phyloP scores from a whole-genome alignment of 768 basidiomycete species.

The Lactarius deliciosus region DNA sequence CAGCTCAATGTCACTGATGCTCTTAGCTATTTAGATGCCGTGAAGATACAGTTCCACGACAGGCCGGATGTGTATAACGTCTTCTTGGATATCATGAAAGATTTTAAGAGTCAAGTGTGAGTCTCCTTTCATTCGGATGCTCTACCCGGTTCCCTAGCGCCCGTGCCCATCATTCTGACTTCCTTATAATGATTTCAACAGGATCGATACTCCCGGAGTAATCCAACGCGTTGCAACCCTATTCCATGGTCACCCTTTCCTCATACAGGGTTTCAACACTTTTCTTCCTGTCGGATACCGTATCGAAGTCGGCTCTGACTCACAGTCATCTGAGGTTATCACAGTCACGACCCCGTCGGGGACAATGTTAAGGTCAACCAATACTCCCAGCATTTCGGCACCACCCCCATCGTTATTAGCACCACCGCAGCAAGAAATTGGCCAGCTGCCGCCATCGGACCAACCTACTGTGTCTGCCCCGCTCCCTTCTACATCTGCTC shows the following conservation, averaged over 20 bases:
- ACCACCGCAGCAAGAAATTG: slow-evolving; percentile 1
- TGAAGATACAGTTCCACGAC: slow-evolving; percentile 59
- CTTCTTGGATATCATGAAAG: slow-evolving; percentile 72
- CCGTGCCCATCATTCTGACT: neutral
- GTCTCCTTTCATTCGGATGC: slow-evolving; percentile 29
- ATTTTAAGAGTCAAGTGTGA: slow-evolving; percentile 65
- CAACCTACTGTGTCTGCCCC: slow-evolving; percentile 19
- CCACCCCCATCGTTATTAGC: slow-evolving; percentile 15
- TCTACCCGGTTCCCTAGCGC: neutral
- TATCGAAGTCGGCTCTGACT: slow-evolving; percentile 75
- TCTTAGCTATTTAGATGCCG: slow-evolving; percentile 60
- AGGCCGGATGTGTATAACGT: slow-evolving; percentile 63
- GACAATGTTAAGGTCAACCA: slow-evolving; percentile 41
- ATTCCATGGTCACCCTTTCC: slow-evolving; percentile 83
- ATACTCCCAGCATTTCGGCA: slow-evolving; percentile 24
- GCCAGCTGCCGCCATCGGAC: slow-evolving; percentile 5
- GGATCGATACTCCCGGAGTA: slow-evolving; percentile 97
- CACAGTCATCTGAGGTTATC: slow-evolving; percentile 63
- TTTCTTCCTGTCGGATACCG: slow-evolving; percentile 94
- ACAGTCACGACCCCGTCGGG: slow-evolving; percentile 79
- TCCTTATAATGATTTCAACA: slow-evolving; percentile 34
- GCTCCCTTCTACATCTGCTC: slow-evolving; percentile 20
- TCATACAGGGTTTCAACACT: slow-evolving; percentile 98
- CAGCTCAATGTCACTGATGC: slow-evolving; percentile 64
- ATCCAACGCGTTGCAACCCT: slow-evolving; percentile 93